Percentiles rank a stretch among this genome's conserved stretches.
Conservation (phyloP, 1,284 basidiomycete species). For the Salmacisia buchloeana region DNA sequence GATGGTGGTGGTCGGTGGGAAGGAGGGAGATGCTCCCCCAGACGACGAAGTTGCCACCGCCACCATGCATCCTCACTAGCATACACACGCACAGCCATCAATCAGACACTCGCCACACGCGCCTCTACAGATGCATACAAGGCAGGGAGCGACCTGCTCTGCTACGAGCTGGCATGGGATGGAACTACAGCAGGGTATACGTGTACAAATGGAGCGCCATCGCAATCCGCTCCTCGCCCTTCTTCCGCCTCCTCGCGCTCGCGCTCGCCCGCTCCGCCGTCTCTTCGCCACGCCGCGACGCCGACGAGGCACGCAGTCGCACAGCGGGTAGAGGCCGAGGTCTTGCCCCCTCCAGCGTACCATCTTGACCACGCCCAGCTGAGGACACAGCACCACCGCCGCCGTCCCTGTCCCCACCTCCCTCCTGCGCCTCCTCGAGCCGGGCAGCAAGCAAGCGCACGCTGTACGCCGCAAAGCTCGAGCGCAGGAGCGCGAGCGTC, state of each 20-base stretch:
- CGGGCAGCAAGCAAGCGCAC: neutral
- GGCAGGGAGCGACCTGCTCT: no score
- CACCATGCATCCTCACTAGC: neutral
- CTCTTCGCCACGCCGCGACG: no score
- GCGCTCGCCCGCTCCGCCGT: no score
- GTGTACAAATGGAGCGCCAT: conserved; percentile 7
- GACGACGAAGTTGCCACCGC: neutral
- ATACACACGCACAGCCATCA: no score
- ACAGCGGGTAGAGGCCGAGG: no score
- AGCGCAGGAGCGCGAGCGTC: neutral
- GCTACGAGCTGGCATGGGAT: neutral
- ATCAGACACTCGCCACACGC: no score
- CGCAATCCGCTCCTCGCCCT: neutral
- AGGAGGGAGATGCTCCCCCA: neutral
- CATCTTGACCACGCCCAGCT: no score
- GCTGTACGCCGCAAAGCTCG: neutral
- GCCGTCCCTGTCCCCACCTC: no score
- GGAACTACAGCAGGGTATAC: neutral
- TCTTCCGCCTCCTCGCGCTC: neutral
- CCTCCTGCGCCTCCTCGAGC: neutral
- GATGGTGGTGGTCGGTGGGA: neutral
- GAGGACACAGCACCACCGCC: no score
- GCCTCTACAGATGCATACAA: no score
- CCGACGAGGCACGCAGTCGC: no score
- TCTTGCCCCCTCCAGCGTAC: no score